A percentile compares a stretch with the other conserved stretches of the same genome.
phyloP scores from a whole-genome alignment of 805 yeast genomes.

The Naumovozyma baii region DNA sequence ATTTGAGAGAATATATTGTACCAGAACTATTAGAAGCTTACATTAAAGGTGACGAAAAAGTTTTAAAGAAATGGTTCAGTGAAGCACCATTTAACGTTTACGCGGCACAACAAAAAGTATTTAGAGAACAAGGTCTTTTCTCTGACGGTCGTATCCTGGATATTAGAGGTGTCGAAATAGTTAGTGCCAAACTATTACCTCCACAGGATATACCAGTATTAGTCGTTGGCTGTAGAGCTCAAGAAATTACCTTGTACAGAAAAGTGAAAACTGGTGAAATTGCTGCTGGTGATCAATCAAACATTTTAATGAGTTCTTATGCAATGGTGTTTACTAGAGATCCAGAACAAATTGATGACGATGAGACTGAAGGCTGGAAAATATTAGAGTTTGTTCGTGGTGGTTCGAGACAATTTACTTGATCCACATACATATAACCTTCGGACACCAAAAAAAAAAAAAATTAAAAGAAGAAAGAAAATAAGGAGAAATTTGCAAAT shows the following conservation, averaged over 20 bases:
- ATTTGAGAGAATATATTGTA: conserved; percentile 81
- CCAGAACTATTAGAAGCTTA: conserved; percentile 96
- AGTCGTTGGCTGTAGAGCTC: conserved; percentile 92
- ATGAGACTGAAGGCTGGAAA: conserved; percentile 95
- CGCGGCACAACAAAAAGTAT: conserved; percentile 85
- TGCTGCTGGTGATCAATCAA: conserved; percentile 93
- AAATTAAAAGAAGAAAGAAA: too few species aligned
- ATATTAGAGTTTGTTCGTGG: conserved; percentile 90
- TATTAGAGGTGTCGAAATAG: conserved; percentile 88
- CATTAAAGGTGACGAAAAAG: conserved; percentile 78
- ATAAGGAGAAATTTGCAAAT: too few species aligned
- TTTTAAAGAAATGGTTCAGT: conserved; percentile 81
- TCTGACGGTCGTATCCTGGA: conserved; percentile 89
- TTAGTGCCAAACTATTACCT: conserved; percentile 75
- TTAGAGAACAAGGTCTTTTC: conserved; percentile 81
- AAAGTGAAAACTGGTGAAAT: conserved; percentile 86
- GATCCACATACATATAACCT: conserved; percentile 5
- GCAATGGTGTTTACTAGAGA: conserved; percentile 92
- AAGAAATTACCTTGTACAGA: conserved; percentile 84
- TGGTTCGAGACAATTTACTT: conserved; percentile 75
- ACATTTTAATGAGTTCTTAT: conserved; percentile 84
- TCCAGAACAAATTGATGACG: conserved; percentile 83
- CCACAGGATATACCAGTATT: conserved; percentile 89
- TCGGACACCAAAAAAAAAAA: not conserved
- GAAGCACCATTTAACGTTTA: conserved; percentile 96